phyloP scores from a whole-genome alignment of 2,329 filamentous ascomycete genomes.

The Aureobasidium sp. region DNA sequence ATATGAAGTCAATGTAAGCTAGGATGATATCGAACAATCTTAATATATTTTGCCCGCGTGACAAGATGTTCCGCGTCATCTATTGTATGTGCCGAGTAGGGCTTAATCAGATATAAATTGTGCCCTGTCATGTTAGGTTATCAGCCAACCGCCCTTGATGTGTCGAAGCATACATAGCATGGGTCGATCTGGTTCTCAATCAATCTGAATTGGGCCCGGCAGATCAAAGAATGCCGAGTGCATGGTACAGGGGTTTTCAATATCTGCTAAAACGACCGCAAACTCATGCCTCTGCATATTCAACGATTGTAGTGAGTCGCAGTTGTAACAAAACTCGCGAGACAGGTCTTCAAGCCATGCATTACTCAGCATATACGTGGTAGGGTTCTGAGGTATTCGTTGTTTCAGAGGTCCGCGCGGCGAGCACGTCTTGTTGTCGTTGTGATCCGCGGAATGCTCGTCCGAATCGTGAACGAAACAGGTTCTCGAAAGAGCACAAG shows the following conservation, averaged over 20 bases:
- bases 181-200: neutral
- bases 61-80: neutral
- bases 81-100: neutral
- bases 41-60: neutral
- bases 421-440: neutral
- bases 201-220: neutral
- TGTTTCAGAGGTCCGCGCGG: neutral
- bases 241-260: no score
- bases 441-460: neutral
- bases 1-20: neutral
- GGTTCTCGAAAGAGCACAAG: no score
- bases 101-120: neutral
- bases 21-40: neutral
- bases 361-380: no score
- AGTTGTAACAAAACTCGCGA: no score
- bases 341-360: no score
- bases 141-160: neutral
- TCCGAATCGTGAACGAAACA: neutral
- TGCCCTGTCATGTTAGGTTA: neutral
- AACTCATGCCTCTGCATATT: no score
- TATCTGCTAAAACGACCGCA: no score
- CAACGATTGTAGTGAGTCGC: no score
- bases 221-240: neutral
- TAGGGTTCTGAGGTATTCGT: no score
- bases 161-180: neutral